Base-by-base conservation (phyloP, 2,329 filamentous ascomycete species). In the Aphanocladium album region DNA sequence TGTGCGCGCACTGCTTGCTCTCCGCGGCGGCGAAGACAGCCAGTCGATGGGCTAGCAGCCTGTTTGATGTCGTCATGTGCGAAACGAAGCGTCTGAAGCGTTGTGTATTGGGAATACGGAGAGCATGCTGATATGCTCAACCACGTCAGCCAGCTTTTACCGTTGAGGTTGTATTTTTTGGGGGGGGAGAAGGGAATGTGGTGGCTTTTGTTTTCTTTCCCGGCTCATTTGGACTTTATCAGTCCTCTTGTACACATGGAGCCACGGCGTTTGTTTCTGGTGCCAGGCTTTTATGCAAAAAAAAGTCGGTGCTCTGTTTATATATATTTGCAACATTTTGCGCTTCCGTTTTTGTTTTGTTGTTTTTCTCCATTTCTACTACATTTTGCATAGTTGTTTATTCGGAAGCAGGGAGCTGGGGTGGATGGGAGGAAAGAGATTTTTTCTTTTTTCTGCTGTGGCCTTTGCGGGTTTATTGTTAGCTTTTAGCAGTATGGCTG, bases 1-100 rank as follows among this genome's bases (percentile, higher is more conserved):
- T 76, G 93, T 99, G 62, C 85, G 95, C 69, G 93, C 95, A 53
- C 80, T 98, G 64, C 80, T 99, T 70, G 93, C 92, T 60, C 80
- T 99, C 67, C 86, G 93, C 69, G 89, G 93, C 67, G 95, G 95
- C 30, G 92, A 98, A 72, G 85, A 88, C 67, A 86, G 85, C 63
- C 84, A 86, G 72, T 81, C 82, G 64, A 81, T 80, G 77, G 79
- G 43, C 25, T 61, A 61, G 59, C 27, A 33, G 25, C 30, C 39
- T 23, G 21, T 45, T 12, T 59, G 47, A 52, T 25, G 14, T 17
- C n/a, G n/a, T n/a, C n/a, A n/a, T n/a, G 35, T 43, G n/a, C 16
- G 45, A 47, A 19, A 47, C 33, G 17, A 25, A 43, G 16, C 17
- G 35, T 23, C 23, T 11, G 16, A 47, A 16, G 23, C 43, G 16